Base-by-base conservation (phyloP, 2,329 filamentous ascomycete species). In the Calonectria hongkongensis region DNA sequence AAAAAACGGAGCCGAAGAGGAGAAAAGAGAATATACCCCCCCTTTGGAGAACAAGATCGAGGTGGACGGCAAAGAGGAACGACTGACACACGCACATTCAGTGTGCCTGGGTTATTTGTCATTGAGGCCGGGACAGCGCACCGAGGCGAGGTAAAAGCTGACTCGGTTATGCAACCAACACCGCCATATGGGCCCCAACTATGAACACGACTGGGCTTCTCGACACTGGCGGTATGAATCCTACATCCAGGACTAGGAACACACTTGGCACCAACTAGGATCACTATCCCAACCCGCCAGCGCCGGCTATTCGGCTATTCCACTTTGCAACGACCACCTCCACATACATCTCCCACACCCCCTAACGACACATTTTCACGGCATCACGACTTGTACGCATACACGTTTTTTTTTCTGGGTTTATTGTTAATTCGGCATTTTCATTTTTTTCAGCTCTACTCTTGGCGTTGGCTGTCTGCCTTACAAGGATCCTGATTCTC, bases 331-430 rank as follows among this genome's bases (percentile, higher is more conserved):
- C 33, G n/a, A 41, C 39, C 54, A 63, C 41, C 25, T 21, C 25
- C 39, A 63, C 25, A 18, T 27, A 56, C 21, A n/a, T n/a, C 25
- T 21, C 33, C 30, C 30, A 33, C 30, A 5, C n/a, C 43, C 45
- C 36, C 36, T 60, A 18, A 62, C 51, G 68, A 66, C 13, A 43
- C 18, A 25, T 41, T 41, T 51, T 66, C n/a, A 66, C 33, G 33
- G 21, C 48, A 33, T 66, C 33, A 71, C 50, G 68, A 66, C 33
- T 41, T 60, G 47, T 41, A 66, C 63, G 63, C 63, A 54, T 65
- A 50, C 13, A 36, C 47, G 62, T 25, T 41, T 60, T 41, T 18
- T 51, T 51, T 51, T 21, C 21, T 51, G 62, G 21, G 27, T 3
- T 54, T 54, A 15, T 21, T 50, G 18, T 47, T 51, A 15, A 21